Base-by-base conservation (phyloP, 1,139 yeast species). In the Taphrina pruni region DNA sequence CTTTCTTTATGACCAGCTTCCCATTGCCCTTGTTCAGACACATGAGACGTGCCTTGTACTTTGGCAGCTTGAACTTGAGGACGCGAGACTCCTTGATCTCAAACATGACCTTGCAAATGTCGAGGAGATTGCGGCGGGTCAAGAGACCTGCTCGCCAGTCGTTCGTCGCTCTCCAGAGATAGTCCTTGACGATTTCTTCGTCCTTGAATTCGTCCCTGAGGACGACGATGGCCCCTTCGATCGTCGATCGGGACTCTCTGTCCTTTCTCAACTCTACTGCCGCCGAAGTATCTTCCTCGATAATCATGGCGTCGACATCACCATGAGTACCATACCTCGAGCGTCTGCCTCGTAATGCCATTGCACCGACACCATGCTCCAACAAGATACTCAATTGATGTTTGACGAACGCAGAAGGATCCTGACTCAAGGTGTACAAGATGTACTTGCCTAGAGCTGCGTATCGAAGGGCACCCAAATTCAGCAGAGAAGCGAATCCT, bases 381-480 rank as follows among this genome's bases (percentile, higher is more conserved):
- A 93, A 80, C 0, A 80, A 78, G 5, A 79, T 79, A 3, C 87
- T 78, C 70, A 90, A 75, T 17, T 84, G 82, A 32, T 81, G 79
- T 65, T 86, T 83, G 61, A 90, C 80, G 65, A 81, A 82, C 0
- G 84, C 79, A 2, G 88, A 84, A 2, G 81, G 80, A 60, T 88
- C 92, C 64, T 88, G 80, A 55, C 87, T 81, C 61, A 88, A 78
- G 0, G 86, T 79, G 60, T 85, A 82, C 73, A 90, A 85, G 71
- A 87, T 85, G 75, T 90, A 90, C 39, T 83, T 80, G 73, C 91
- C 76, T 4, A 91, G 81, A 35, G 82, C 81, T 17, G 81, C 78
- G 75, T 90, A 89, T 71, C 86, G 87, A 71, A 92, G 79, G 0
- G 95, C 97, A 11, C 97, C 97, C 48, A 90, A 80, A 4, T 85